Conservation (phyloP, 108 stramenopile species). For the Nitzschia sp. region DNA sequence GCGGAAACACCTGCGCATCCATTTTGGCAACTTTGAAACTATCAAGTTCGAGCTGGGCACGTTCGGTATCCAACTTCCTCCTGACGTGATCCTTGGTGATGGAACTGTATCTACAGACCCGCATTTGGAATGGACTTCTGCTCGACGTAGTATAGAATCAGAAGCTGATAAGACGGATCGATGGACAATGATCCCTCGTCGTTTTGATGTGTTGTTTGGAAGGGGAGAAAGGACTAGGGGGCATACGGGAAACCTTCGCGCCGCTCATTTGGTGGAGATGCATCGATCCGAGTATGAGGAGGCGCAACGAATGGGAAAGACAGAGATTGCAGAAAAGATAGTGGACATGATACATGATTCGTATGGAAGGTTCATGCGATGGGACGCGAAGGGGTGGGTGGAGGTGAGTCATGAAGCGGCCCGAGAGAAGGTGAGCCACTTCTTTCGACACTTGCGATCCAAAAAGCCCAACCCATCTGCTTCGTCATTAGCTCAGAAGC, state of each 20-base stretch:
- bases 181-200: background rate
- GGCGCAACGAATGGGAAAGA: conserved; percentile 21
- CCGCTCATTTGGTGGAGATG: conserved; percentile 1
- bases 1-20: background rate
- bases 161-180: background rate
- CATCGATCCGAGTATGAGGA: background rate
- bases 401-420: conserved; percentile 15
- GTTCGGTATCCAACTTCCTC: conserved; percentile 18
- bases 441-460: conserved; percentile 14
- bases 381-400: conserved; percentile 9
- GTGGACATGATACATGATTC: conserved; percentile 19
- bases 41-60: conserved; percentile 16
- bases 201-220: background rate
- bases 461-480: background rate
- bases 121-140: background rate
- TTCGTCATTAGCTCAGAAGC: no score
- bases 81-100: background rate
- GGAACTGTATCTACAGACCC: background rate
- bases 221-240: background rate
- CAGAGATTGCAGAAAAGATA: conserved; percentile 18
- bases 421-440: conserved; percentile 21
- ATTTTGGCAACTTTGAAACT: background rate
- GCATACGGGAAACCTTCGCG: conserved; percentile 6
- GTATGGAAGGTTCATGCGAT: conserved; percentile 23
- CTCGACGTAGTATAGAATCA: background rate